Conservation (phyloP, 2,329 filamentous ascomycete species). For the Pseudogymnoascus sp. region DNA sequence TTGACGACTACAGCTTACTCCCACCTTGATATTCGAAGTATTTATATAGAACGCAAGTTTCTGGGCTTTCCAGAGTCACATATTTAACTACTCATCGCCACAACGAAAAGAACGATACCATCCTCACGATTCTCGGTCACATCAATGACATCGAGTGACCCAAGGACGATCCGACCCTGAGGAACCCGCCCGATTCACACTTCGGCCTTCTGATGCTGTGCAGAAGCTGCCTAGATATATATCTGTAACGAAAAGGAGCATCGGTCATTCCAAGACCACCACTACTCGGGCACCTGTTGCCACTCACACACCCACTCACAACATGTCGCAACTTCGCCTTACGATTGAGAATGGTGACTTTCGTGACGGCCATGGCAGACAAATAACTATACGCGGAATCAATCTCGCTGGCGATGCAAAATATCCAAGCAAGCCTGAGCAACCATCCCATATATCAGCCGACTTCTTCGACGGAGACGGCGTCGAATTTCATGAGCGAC, state of each 20-base stretch:
- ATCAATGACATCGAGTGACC: not conserved
- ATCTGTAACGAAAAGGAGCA: not conserved
- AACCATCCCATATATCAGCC: constrained; percentile 69
- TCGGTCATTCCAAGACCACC: not conserved
- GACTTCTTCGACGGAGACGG: constrained; percentile 89
- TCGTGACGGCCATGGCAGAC: constrained; percentile 70
- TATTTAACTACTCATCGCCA: not conserved
- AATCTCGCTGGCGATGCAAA: constrained; percentile 90
- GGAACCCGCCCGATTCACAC: not conserved
- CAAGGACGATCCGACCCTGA: not conserved
- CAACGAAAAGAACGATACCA: not conserved
- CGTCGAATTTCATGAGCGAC: constrained; percentile 79
- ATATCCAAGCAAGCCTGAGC: constrained; percentile 70
- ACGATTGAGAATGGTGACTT: constrained; percentile 81
- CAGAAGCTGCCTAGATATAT: not conserved
- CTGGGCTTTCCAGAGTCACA: not conserved
- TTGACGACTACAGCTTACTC: not conserved
- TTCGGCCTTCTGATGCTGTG: not conserved
- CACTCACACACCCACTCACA: not conserved
- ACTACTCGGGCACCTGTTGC: not conserved
- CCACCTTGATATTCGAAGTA: not conserved
- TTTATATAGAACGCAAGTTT: not conserved
- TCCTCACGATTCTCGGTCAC: not conserved
- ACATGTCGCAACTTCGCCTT: constrained; percentile 69
- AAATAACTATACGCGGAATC: constrained; percentile 86